A percentile compares a stretch with the other conserved stretches of the same genome.
These are phyloP conservation scores for Solidago caesia DNA, from an alignment of 129 eudicot genomes.

Conservation along the genomic window DNA sequence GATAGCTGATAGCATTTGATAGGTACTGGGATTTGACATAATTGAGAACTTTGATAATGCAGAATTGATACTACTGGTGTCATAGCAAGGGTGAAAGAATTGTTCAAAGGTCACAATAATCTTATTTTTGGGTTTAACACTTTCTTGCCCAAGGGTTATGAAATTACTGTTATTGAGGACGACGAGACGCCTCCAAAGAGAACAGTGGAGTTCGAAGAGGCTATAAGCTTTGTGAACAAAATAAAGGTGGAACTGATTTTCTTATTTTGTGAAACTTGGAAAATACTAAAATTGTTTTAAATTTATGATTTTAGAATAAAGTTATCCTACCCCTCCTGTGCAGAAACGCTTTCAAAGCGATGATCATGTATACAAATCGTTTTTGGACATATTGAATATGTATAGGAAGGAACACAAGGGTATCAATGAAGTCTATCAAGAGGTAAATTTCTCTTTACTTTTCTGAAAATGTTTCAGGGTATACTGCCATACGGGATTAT, in stretches of 20 bases:
- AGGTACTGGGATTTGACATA: constrained; percentile 4
- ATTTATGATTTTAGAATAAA: not conserved
- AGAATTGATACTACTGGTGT: constrained; percentile 96
- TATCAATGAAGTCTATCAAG: constrained; percentile 79
- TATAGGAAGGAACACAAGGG: constrained; percentile 91
- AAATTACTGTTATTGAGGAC: constrained; percentile 79
- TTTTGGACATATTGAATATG: constrained; percentile 86
- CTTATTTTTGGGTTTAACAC: constrained; percentile 89
- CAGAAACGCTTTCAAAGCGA: constrained; percentile 86
- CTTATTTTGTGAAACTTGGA: not conserved
- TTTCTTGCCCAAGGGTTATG: constrained; percentile 94
- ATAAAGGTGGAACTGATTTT: constrained; percentile 57
- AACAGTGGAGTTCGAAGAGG: constrained; percentile 90
- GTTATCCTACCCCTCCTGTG: constrained; percentile 24
- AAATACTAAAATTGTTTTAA: not conserved
- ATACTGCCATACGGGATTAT: not conserved
- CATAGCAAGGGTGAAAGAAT: constrained; percentile 87
- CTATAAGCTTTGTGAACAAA: constrained; percentile 94
- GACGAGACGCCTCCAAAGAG: constrained; percentile 81
- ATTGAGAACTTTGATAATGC: constrained; percentile 34
- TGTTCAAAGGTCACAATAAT: constrained; percentile 88
- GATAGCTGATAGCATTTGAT: not conserved
- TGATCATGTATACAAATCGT: constrained; percentile 82
- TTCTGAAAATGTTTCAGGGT: not conserved
- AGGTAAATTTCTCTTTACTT: constrained; percentile 46